Conservation (phyloP, 2,329 filamentous ascomycete species). For the Cadophora sp. region DNA sequence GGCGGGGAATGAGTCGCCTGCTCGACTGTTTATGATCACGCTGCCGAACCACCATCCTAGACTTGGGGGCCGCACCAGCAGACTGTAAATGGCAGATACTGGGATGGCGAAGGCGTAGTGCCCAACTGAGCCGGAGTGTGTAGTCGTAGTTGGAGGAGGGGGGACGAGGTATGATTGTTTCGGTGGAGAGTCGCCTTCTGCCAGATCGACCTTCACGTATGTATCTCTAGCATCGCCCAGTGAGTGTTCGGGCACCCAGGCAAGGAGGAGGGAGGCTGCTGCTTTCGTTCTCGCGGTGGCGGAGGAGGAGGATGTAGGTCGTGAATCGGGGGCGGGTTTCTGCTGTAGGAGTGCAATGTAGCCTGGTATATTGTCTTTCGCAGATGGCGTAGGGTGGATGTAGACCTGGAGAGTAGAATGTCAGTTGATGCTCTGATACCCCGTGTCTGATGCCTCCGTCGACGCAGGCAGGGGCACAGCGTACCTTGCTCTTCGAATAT, state of each 20-base stretch:
- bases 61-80: constrained; percentile 89
- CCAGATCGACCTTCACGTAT: constrained; percentile 95
- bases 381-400: constrained; percentile 89
- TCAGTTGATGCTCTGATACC: constrained; percentile 28
- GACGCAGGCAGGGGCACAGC: constrained; percentile 35
- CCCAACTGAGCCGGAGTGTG: constrained; percentile 73
- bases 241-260: constrained; percentile 90
- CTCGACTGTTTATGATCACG: constrained; percentile 87
- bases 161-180: constrained; percentile 90
- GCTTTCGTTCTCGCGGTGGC: constrained; percentile 55
- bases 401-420: constrained; percentile 71
- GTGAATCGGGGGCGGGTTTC: constrained; percentile 59
- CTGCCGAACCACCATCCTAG: constrained; percentile 99
- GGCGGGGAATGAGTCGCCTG: constrained; percentile 92
- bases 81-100: constrained; percentile 86
- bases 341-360: constrained; percentile 95
- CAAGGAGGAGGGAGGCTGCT: constrained; percentile 80
- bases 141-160: constrained; percentile 84
- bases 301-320: constrained; percentile 42
- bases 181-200: constrained; percentile 80
- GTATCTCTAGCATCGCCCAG: constrained; percentile 85
- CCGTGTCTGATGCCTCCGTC: constrained; percentile 19
- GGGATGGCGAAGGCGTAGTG: constrained; percentile 93
- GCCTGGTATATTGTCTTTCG: constrained; percentile 94
- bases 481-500: constrained; percentile 94